Percentiles rank a stretch among this genome's conserved stretches.
Evolutionary conservation across 768 basidiomycete genomes (phyloP).

Genomic region (Collybia sordida): DNA sequence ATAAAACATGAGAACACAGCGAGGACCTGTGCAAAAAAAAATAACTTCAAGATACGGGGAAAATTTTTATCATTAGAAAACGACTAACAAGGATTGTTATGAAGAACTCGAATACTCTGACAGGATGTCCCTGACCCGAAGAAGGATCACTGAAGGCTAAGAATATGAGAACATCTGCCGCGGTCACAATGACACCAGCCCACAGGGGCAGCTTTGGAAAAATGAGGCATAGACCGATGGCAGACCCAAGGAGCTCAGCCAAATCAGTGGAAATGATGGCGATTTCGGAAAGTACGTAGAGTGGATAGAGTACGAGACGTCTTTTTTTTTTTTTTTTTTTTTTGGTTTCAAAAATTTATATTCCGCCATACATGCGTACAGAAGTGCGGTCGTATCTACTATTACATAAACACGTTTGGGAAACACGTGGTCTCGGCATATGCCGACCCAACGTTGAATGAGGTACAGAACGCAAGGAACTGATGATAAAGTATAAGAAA

Average conservation of each 20-base stretch:
- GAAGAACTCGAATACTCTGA: conserved; percentile 54
- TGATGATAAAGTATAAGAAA: too few relatives aligned
- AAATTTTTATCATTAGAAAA: conserved; percentile 17
- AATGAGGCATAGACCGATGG: conserved; percentile 66
- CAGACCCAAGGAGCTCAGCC: conserved; percentile 68
- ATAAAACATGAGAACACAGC: conserved; percentile 68
- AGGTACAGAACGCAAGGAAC: too few relatives aligned
- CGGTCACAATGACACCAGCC: conserved; percentile 55
- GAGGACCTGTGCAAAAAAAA: conserved; percentile 36
- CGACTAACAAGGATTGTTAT: conserved; percentile 51
- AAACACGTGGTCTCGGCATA: too few relatives aligned
- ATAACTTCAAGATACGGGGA: too few relatives aligned
- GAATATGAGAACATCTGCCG: conserved; percentile 58
- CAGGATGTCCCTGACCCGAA: conserved; percentile 50
- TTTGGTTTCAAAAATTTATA: too few relatives aligned
- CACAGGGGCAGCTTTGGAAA: conserved; percentile 60
- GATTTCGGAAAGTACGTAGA: conserved; percentile 54
- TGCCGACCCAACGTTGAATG: too few relatives aligned
- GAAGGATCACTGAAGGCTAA: conserved; percentile 62
- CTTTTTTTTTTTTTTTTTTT: too few relatives aligned
- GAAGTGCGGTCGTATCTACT: too few relatives aligned
- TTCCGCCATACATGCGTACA: too few relatives aligned
- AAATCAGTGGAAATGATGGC: conserved; percentile 70
- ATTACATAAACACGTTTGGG: too few relatives aligned
- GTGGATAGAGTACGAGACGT: conserved; percentile 50